These are phyloP conservation scores for Cercophora sp. DNA, from an alignment of 495 filamentous ascomycete species.

Conservation along the genomic window DNA sequence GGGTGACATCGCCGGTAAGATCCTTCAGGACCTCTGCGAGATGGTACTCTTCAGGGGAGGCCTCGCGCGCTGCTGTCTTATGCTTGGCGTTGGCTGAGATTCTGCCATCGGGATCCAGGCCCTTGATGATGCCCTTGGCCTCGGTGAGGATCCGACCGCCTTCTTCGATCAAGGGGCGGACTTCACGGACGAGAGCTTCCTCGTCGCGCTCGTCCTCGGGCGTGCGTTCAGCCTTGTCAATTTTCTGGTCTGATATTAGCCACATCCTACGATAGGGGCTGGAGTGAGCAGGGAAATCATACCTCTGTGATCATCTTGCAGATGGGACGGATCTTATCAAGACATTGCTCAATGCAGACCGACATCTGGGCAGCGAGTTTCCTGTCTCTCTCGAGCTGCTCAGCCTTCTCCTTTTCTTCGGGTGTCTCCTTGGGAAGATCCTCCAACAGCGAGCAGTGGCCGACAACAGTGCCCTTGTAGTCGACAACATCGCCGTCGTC, in stretches of 20 bases:
- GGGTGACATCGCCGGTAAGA: constrained; percentile 55
- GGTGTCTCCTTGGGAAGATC: constrained; percentile 58
- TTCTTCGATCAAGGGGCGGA: constrained; percentile 84
- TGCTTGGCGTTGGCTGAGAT: constrained; percentile 84
- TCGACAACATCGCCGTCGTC: constrained; percentile 83
- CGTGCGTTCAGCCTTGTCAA: constrained; percentile 76
- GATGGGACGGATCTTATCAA: constrained; percentile 80
- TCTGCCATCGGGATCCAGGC: constrained; percentile 82
- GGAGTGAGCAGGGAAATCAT: no score
- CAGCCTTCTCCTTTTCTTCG: constrained; percentile 51
- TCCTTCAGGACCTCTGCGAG: constrained; percentile 83
- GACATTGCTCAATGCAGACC: constrained; percentile 67
- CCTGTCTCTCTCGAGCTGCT: constrained; percentile 60
- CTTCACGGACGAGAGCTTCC: constrained; percentile 77
- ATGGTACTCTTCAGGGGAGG: constrained; percentile 78
- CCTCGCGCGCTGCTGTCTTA: constrained; percentile 73
- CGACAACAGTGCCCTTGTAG: constrained; percentile 73
- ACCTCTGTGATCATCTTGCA: constrained; percentile 85
- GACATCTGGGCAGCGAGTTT: constrained; percentile 77
- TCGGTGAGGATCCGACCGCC: constrained; percentile 76
- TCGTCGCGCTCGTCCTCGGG: constrained; percentile 91
- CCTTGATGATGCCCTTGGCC: constrained; percentile 85
- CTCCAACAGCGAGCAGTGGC: constrained; percentile 74
- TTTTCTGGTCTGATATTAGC: constrained; percentile 58
- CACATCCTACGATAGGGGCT: no score